Evolutionary conservation across 2,329 filamentous ascomycete genomes (phyloP).

Genomic region (Microsporum audouinii): DNA sequence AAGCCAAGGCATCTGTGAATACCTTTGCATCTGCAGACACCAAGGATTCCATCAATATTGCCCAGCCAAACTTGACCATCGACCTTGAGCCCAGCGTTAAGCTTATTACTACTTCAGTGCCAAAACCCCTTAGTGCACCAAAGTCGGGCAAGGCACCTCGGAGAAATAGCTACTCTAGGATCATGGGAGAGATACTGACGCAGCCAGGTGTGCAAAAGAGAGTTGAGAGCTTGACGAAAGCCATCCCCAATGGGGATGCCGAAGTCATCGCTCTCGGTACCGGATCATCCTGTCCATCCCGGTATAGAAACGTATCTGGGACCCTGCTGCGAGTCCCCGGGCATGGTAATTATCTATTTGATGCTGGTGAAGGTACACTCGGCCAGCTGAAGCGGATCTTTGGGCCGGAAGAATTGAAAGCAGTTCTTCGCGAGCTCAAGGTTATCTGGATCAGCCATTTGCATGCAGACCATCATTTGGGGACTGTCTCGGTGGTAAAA

Average conservation of each 20-base stretch:
- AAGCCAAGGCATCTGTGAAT: background rate
- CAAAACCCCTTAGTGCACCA: conserved; percentile 22
- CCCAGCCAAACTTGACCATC: conserved; percentile 34
- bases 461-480: conserved; percentile 92
- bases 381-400: conserved; percentile 74
- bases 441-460: conserved; percentile 89
- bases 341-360: conserved; percentile 77
- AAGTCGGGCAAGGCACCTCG: background rate
- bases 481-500: conserved; percentile 65
- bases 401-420: conserved; percentile 49
- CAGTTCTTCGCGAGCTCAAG: conserved; percentile 66
- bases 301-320: conserved; percentile 88
- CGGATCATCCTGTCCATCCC: conserved; percentile 78
- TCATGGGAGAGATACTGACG: conserved; percentile 16
- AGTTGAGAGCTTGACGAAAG: conserved; percentile 41
- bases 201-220: conserved; percentile 24
- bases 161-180: background rate
- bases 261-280: conserved; percentile 85
- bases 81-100: conserved; percentile 38
- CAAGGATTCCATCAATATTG: conserved; percentile 20
- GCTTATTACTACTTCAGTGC: conserved; percentile 17
- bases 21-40: conserved; percentile 9
- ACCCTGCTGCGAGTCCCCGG: conserved; percentile 76
- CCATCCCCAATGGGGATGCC: conserved; percentile 60
- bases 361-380: conserved; percentile 84